Evolutionary conservation across 345 rosid genomes (phyloP).

Genomic region (Eutrema japonicum): DNA sequence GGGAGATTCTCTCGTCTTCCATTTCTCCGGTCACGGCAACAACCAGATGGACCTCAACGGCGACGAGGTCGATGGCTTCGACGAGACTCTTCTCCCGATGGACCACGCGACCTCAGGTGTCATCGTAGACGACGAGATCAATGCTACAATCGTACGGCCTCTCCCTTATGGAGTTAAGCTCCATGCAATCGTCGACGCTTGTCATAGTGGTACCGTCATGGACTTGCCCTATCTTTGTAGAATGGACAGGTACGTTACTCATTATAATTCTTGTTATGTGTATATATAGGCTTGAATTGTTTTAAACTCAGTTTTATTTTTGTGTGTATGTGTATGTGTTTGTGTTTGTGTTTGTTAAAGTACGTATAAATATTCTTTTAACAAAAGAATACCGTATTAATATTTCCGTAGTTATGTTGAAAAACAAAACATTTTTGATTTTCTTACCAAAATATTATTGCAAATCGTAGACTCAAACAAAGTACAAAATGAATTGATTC

Average conservation of each 20-base stretch:
- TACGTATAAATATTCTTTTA: too few species aligned
- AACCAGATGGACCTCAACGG: constrained; percentile 63
- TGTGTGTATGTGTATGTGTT: too few species aligned
- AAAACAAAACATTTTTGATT: not conserved
- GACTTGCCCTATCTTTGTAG: constrained; percentile 85
- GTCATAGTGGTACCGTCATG: constrained; percentile 89
- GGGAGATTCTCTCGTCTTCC: constrained; percentile 88
- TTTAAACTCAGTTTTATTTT: too few species aligned
- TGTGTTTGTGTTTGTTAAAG: too few species aligned
- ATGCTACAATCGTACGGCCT: constrained; percentile 73
- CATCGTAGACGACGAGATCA: constrained; percentile 90
- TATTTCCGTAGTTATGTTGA: not conserved
- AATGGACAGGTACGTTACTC: constrained; percentile 68
- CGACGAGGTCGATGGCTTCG: constrained; percentile 86
- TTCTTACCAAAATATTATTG: not conserved
- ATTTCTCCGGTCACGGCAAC: constrained; percentile 88
- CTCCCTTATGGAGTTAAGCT: constrained; percentile 86
- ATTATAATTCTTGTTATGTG: too few species aligned
- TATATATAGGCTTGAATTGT: too few species aligned
- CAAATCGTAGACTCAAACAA: not conserved
- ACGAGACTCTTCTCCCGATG: constrained; percentile 83
- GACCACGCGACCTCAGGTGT: constrained; percentile 76
- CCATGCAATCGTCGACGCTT: constrained; percentile 88
- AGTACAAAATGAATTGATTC: too few species aligned
- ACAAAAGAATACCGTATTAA: too few species aligned